phyloP scores from a whole-genome alignment of 2,329 filamentous ascomycete species.

The Colletotrichum theobromicola region DNA sequence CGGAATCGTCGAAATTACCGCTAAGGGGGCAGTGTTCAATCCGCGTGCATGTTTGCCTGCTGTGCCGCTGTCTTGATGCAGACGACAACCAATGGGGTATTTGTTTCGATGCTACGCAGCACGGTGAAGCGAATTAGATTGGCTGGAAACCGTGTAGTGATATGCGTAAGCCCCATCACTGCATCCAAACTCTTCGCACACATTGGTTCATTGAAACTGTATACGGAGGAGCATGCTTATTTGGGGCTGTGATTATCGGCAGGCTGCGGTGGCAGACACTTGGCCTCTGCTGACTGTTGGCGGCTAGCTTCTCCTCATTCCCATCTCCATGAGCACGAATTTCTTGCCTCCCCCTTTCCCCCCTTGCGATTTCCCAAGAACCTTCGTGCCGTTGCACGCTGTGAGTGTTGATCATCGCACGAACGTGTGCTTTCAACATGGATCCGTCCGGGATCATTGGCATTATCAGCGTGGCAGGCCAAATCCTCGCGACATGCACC shows the following conservation, averaged over 20 bases:
- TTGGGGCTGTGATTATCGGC: not conserved
- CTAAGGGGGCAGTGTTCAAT: not conserved
- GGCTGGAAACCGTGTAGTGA: rapidly evolving
- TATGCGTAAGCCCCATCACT: not conserved
- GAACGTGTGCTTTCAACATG: not conserved
- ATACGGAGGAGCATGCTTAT: not conserved
- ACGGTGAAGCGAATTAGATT: not conserved
- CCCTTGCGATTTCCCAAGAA: not conserved
- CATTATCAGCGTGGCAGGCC: slow-evolving; percentile 12
- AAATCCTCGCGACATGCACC: not conserved
- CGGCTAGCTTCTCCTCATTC: not conserved
- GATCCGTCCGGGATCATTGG: slow-evolving; percentile 12
- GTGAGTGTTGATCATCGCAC: not conserved
- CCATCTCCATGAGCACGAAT: not conserved
- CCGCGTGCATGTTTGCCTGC: not conserved
- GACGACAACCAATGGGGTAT: not conserved
- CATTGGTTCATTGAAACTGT: not conserved
- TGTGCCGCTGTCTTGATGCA: not conserved
- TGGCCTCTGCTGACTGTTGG: not conserved
- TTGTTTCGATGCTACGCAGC: rapidly evolving
- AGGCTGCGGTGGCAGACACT: not conserved
- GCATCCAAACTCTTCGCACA: not conserved
- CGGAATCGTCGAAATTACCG: not conserved
- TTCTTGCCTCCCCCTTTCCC: not conserved
- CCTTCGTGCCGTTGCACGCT: not conserved